Base-by-base conservation (phyloP, 768 basidiomycete genomes). In the Boletellus emodensis region DNA sequence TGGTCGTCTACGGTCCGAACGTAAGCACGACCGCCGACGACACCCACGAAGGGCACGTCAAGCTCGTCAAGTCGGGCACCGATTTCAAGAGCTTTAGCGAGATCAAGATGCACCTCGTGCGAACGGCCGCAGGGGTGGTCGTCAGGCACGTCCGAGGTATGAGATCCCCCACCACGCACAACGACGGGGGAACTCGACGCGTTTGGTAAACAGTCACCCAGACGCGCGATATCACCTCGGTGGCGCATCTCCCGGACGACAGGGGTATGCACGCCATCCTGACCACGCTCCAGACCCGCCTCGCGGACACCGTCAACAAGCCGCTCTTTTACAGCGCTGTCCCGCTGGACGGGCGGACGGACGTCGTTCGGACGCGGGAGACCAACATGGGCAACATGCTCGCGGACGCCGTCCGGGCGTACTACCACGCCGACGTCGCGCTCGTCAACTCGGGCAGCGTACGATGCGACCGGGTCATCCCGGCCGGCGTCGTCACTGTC, bases 351-450 rank as follows among this genome's bases (percentile, higher is more conserved):
- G 49, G 47, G 49, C 6, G 49, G 39, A 28, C 49, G 51, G 33
- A 47, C 34, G 5, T 47, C n/a, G 18, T 44, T 42, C 49, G 46
- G 42, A 49, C 44, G 8, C 18, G 8, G 3, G 51, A 53, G 8
- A 44, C 51, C 2, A 36, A 44, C 35, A 1, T 56, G 4, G 45
- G 56, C 0, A 52, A 48, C 18, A 51, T 51, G 45, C 26, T 53
- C 3, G 52, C 51, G 18, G 43, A 57, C 46, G 58, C 51, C 44
- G 58, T 51, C 42, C 61, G 61, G 61, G 44, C n/a, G n/a, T n/a
- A n/a, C n/a, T n/a, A n/a, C n/a, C n/a, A n/a, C n/a, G 24, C 24
- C 24, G 24, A 24, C 24, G 6, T 54, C 1, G 43, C 48, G n/a
- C 41, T 48, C 18, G 41, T 52, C 17, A 39, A 52, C 14, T 48